These are phyloP conservation scores for Xylaria sp. DNA, from an alignment of 2,329 filamentous ascomycete genomes.

Conservation along the genomic window DNA sequence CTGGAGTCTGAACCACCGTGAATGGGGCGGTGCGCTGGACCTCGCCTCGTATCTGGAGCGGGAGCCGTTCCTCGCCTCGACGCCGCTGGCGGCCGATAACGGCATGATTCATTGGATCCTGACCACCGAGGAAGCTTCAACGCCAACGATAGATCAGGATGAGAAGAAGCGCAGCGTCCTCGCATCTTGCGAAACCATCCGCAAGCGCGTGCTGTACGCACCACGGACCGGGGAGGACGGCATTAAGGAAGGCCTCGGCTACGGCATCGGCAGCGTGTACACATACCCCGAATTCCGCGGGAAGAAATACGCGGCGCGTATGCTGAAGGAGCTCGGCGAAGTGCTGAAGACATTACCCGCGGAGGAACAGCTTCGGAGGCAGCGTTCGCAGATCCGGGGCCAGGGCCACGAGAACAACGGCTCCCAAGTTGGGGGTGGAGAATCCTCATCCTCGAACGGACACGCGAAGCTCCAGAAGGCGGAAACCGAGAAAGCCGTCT, in stretches of 20 bases:
- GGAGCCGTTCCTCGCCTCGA: conserved; percentile 65
- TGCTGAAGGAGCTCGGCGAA: conserved; percentile 73
- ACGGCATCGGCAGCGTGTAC: conserved; percentile 86
- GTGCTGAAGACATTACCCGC: conserved; percentile 53
- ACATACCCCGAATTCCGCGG: conserved; percentile 73
- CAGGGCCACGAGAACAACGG: neutral
- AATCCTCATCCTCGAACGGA: conserved; percentile 15
- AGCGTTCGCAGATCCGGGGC: neutral
- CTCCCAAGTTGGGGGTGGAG: neutral
- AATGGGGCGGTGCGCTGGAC: conserved; percentile 69
- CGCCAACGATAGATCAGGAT: neutral
- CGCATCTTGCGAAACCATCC: conserved; percentile 71
- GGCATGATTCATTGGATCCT: conserved; percentile 73
- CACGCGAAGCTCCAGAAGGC: neutral
- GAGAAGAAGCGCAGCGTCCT: conserved; percentile 60
- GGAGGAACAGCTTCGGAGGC: conserved; percentile 31
- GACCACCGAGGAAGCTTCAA: conserved; percentile 48
- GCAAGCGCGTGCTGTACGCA: conserved; percentile 64
- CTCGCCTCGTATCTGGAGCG: conserved; percentile 67
- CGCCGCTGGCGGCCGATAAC: conserved; percentile 66
- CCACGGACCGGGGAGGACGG: conserved; percentile 35
- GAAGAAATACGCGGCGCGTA: conserved; percentile 79
- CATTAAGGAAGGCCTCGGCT: conserved; percentile 67
- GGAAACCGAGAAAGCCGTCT: conserved; percentile 55
- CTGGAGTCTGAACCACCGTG: conserved; percentile 64